Conservation (phyloP, 2,329 filamentous ascomycete species). For the Drechslerella dactyloides region DNA sequence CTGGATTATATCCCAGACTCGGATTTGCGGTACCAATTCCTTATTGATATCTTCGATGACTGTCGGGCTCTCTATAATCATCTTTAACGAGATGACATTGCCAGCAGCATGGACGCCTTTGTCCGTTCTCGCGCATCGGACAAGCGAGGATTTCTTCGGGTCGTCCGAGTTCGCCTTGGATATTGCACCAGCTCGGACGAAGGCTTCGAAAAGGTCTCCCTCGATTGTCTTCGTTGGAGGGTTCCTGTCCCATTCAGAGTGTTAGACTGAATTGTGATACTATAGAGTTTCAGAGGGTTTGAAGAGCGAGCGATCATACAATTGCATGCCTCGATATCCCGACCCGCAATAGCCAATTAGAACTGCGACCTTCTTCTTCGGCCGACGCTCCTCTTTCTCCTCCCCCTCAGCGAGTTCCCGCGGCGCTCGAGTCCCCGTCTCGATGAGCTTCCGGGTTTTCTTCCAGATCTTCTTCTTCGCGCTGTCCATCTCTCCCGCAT, state of each 20-base stretch:
- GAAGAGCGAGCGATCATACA: slow-evolving; percentile 64
- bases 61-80: slow-evolving; percentile 90
- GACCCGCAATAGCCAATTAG: slow-evolving; percentile 95
- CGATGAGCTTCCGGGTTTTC: slow-evolving; percentile 9
- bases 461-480: slow-evolving; percentile 9
- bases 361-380: slow-evolving; percentile 96
- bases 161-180: slow-evolving; percentile 97
- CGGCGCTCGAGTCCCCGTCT: slow-evolving; percentile 19
- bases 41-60: slow-evolving; percentile 91
- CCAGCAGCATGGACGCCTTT: slow-evolving; percentile 97
- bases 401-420: slow-evolving; percentile 31
- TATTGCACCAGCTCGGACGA: slow-evolving; percentile 88
- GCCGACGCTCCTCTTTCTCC: slow-evolving; percentile 73
- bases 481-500: slow-evolving; percentile 6
- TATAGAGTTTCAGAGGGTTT: slow-evolving; percentile 36
- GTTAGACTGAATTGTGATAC: too few relatives aligned
- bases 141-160: slow-evolving; percentile 92
- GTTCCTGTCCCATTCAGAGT: slow-evolving; percentile 43
- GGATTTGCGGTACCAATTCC: slow-evolving; percentile 82
- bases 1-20: slow-evolving; percentile 90
- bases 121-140: slow-evolving; percentile 92
- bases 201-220: slow-evolving; percentile 89
- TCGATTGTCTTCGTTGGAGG: slow-evolving; percentile 85
- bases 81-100: slow-evolving; percentile 91
- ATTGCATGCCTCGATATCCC: slow-evolving; percentile 97